phyloP scores from a whole-genome alignment of 2,329 filamentous ascomycete species.

The Monosporascus sp. region DNA sequence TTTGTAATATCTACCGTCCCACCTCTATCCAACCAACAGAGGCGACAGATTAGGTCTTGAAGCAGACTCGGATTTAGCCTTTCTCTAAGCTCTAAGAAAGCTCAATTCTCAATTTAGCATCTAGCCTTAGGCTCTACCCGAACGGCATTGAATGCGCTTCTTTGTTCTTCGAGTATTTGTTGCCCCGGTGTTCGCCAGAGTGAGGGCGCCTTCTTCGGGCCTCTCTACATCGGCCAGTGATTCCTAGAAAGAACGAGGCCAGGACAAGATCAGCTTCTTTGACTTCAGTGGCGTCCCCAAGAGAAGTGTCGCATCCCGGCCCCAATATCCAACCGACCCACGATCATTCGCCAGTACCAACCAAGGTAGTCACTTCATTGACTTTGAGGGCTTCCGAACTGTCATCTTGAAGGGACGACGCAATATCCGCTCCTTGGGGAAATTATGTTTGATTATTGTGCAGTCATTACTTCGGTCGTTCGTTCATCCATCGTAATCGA shows the following conservation, averaged over 20 bases:
- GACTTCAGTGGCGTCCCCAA: background rate
- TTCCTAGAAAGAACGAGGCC: background rate
- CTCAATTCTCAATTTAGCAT: background rate
- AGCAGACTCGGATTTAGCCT: background rate
- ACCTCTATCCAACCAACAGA: background rate
- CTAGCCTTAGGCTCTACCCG: background rate
- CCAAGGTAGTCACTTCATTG: background rate
- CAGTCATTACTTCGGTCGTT: background rate
- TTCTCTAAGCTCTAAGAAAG: background rate
- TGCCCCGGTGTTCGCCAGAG: background rate
- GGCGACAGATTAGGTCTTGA: background rate
- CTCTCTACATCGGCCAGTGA: background rate
- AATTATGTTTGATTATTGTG: background rate
- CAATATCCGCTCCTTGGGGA: background rate
- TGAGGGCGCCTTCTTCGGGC: background rate
- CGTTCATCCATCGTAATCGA: background rate
- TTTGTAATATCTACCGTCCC: background rate
- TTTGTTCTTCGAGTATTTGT: background rate
- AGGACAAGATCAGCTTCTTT: background rate
- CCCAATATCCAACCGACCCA: background rate
- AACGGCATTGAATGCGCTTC: background rate
- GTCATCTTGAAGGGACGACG: background rate
- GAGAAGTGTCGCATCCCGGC: background rate
- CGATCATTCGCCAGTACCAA: background rate
- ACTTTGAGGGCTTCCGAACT: background rate